A percentile compares a stretch with the other conserved stretches of the same genome.
Evolutionary conservation across 116 monocot species (phyloP).

Genomic region (Iris pallida): DNA sequence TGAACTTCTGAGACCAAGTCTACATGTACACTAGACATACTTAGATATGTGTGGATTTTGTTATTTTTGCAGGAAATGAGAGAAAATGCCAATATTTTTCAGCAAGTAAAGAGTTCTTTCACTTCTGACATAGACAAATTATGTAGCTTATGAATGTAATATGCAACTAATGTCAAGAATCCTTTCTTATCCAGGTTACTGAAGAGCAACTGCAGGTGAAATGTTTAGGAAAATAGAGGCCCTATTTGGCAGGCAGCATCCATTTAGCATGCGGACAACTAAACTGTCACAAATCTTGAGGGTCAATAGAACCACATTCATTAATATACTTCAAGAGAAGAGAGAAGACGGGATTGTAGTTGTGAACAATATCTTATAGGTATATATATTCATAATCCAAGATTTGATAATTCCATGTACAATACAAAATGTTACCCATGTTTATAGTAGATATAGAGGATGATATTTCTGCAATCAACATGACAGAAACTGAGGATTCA

Average conservation of each 20-base stretch:
- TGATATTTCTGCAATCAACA: constrained; percentile 16
- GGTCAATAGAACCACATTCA: constrained; percentile 28
- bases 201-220: constrained; percentile 34
- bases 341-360: constrained; percentile 35
- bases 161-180: not conserved
- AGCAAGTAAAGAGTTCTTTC: constrained; percentile 8
- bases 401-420: not conserved
- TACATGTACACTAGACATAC: too few relatives aligned
- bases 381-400: constrained; percentile 8
- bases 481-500: constrained; percentile 53
- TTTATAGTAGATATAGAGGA: too few relatives aligned
- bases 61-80: constrained; percentile 8
- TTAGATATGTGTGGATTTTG: too few relatives aligned
- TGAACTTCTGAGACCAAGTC: not conserved
- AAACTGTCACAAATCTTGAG: constrained; percentile 49
- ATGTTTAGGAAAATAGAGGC: constrained; percentile 53
- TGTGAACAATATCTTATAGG: constrained; percentile 54
- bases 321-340: constrained; percentile 35
- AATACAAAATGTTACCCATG: too few relatives aligned
- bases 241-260: constrained; percentile 38
- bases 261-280: constrained; percentile 41
- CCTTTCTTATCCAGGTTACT: constrained; percentile 23
- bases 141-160: not conserved
- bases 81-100: not conserved
- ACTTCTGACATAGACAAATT: not conserved